phyloP scores from a whole-genome alignment of 2,329 filamentous ascomycete genomes.

The Colletotrichum sansevieriae region DNA sequence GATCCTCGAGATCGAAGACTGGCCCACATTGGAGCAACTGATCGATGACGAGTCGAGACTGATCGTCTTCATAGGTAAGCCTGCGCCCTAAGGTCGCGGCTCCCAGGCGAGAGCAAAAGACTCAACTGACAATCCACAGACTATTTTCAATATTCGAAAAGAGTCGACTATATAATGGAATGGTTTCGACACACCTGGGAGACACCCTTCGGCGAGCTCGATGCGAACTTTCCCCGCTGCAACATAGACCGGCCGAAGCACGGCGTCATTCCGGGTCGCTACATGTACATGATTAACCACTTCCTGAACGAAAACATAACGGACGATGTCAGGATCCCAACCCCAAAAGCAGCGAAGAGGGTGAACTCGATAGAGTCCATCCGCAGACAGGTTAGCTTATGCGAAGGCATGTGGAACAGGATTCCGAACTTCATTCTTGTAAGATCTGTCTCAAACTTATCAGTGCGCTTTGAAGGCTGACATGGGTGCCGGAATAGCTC shows the following conservation, averaged over 20 bases:
- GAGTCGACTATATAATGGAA: not conserved
- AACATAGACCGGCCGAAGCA: not conserved
- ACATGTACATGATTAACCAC: constrained; percentile 5
- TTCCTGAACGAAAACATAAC: not conserved
- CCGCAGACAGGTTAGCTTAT: not conserved
- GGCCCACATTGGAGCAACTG: not conserved
- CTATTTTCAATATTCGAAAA: no score
- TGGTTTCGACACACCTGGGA: constrained; percentile 3
- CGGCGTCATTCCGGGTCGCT: not conserved
- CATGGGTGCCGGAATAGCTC: not conserved
- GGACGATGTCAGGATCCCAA: not conserved
- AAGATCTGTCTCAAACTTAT: not conserved
- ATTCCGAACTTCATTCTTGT: not conserved
- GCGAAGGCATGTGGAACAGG: not conserved
- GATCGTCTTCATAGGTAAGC: not conserved
- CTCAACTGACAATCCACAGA: no score
- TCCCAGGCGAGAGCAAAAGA: no score
- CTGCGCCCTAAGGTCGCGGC: not conserved
- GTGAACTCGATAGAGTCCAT: constrained; percentile 1
- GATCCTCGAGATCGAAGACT: not conserved
- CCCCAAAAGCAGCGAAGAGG: not conserved
- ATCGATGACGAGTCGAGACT: not conserved
- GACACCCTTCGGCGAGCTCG: not conserved
- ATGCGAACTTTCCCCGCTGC: not conserved
- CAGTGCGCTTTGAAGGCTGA: rapidly evolving